Conservation (phyloP, 352 stramenopile species). For the Globisporangium uncinulatum region DNA sequence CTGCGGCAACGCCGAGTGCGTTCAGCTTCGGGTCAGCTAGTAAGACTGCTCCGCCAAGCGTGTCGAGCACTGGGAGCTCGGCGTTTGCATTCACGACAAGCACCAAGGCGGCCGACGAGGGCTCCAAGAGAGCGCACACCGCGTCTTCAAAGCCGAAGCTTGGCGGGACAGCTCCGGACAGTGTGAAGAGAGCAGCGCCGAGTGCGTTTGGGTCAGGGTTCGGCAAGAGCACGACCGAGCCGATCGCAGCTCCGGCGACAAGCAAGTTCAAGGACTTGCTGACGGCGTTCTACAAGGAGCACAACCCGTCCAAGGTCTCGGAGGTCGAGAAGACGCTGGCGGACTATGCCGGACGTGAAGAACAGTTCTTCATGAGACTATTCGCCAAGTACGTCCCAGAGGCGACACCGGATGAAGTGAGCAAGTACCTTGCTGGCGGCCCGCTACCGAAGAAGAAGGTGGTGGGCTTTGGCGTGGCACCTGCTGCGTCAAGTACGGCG, state of each 20-base stretch:
- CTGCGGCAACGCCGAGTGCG: slow-evolving; percentile 1
- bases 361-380: slow-evolving; percentile 50
- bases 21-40: slow-evolving; percentile 8
- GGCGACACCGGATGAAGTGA: slow-evolving; percentile 49
- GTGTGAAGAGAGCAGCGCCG: slow-evolving; percentile 6
- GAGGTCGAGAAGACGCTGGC: slow-evolving; percentile 45
- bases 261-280: slow-evolving; percentile 46
- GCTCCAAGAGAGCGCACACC: neutral
- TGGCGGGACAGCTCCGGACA: neutral
- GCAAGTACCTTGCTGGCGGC: slow-evolving; percentile 55
- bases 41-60: neutral
- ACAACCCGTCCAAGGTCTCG: slow-evolving; percentile 43
- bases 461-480: slow-evolving; percentile 6
- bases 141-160: slow-evolving; percentile 8
- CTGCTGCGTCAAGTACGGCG: slow-evolving; percentile 13
- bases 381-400: slow-evolving; percentile 56
- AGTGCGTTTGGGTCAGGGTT: slow-evolving; percentile 24
- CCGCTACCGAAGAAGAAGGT: slow-evolving; percentile 40
- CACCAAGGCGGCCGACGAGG: slow-evolving; percentile 7
- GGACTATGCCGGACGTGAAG: slow-evolving; percentile 52
- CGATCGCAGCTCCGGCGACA: slow-evolving; percentile 1
- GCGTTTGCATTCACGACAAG: slow-evolving; percentile 11
- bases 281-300: slow-evolving; percentile 56
- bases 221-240: slow-evolving; percentile 3
- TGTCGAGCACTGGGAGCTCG: neutral